Conservation (phyloP, 495 filamentous ascomycete genomes). For the Bombardia bombarda region DNA sequence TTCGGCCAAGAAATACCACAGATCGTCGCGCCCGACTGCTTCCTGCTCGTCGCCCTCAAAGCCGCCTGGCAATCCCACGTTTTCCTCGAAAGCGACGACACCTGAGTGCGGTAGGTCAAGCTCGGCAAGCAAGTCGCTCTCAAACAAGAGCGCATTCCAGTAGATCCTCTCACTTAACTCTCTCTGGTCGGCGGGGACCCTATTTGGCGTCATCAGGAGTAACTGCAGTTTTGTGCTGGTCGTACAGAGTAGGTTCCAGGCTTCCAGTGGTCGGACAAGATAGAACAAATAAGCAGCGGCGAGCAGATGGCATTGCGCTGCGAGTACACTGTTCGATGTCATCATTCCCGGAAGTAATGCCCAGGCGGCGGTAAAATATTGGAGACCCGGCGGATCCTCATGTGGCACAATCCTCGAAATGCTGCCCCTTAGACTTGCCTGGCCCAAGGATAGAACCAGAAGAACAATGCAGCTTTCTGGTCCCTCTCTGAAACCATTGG, state of each 20-base stretch:
- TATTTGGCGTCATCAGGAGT: slow-evolving; percentile 60
- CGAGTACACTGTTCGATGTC: slow-evolving; percentile 67
- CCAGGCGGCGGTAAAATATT: slow-evolving; percentile 77
- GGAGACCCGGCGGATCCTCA: slow-evolving; percentile 65
- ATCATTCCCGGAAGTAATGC: slow-evolving; percentile 66
- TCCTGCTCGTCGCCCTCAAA: slow-evolving; percentile 64
- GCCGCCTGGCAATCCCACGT: slow-evolving; percentile 66
- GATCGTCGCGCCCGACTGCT: slow-evolving; percentile 59
- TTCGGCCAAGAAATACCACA: slow-evolving; percentile 80
- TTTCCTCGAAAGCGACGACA: slow-evolving; percentile 71
- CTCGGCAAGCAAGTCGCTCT: slow-evolving; percentile 74
- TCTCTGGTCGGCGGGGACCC: slow-evolving; percentile 58
- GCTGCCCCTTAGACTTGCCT: slow-evolving; percentile 61
- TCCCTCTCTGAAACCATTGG: slow-evolving; percentile 64
- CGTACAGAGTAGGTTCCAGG: slow-evolving; percentile 71
- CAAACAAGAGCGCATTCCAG: slow-evolving; percentile 76
- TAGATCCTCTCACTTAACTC: slow-evolving; percentile 70
- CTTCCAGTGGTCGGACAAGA: slow-evolving; percentile 69
- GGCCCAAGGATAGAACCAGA: slow-evolving; percentile 67
- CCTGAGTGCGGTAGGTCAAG: slow-evolving; percentile 76
- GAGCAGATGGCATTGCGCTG: slow-evolving; percentile 71
- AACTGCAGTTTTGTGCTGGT: slow-evolving; percentile 76
- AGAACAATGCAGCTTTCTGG: slow-evolving; percentile 79
- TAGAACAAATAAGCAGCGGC: slow-evolving; percentile 78
- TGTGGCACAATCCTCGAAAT: slow-evolving; percentile 65